Percentiles rank a stretch among this genome's conserved stretches.
These are phyloP conservation scores for Paxillus involutus DNA, from an alignment of 768 basidiomycete genomes.

Conservation along the genomic window DNA sequence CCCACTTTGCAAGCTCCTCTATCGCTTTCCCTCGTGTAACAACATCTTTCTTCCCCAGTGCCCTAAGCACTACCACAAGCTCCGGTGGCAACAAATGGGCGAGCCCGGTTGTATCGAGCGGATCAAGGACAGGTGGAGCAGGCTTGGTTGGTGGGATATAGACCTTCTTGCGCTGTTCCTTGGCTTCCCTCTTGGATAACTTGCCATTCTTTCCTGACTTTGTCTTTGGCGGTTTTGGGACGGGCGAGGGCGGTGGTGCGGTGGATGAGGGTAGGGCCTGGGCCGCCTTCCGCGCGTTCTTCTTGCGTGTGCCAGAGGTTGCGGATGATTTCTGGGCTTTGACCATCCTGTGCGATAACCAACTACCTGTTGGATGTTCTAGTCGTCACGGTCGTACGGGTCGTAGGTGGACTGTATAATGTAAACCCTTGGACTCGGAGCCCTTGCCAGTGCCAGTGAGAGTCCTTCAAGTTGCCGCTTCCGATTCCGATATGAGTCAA, in stretches of 20 bases:
- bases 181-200: constrained; percentile 42
- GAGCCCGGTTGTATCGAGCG: constrained; percentile 81
- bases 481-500: too few relatives aligned
- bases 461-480: too few relatives aligned
- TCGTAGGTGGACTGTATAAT: too few relatives aligned
- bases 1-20: constrained; percentile 77
- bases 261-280: constrained; percentile 22
- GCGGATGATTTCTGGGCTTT: constrained; percentile 74
- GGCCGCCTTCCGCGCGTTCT: constrained; percentile 78
- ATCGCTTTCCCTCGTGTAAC: constrained; percentile 82
- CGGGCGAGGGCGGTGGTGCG: constrained; percentile 34
- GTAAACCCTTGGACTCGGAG: too few relatives aligned
- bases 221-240: constrained; percentile 44
- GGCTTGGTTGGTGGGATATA: constrained; percentile 89
- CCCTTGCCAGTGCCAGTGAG: too few relatives aligned
- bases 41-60: constrained; percentile 86
- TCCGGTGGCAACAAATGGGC: constrained; percentile 75
- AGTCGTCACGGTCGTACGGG: neutral
- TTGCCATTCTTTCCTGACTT: constrained; percentile 51
- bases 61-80: constrained; percentile 76
- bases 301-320: constrained; percentile 85
- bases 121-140: constrained; percentile 72
- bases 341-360: constrained; percentile 29
- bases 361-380: constrained; percentile 4
- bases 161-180: constrained; percentile 78